These are phyloP conservation scores for Chernovozyma aurita DNA, from an alignment of 1,139 yeast species.

Conservation along the genomic window DNA sequence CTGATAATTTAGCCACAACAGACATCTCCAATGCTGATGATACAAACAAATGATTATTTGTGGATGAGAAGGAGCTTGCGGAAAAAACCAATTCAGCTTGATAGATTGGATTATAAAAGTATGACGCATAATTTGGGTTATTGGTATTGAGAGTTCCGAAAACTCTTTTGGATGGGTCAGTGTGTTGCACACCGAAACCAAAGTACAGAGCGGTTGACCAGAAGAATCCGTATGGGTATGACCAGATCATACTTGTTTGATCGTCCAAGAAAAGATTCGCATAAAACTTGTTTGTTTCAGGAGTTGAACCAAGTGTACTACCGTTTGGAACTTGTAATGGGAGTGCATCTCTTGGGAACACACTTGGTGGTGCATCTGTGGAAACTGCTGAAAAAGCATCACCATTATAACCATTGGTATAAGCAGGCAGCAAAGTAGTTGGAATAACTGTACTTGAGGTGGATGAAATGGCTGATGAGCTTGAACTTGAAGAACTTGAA, in stretches of 20 bases:
- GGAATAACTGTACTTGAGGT: not conserved
- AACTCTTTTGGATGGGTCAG: constrained; percentile 53
- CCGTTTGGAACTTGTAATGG: constrained; percentile 50
- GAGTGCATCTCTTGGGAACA: constrained; percentile 44
- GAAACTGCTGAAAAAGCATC: constrained; percentile 49
- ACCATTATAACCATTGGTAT: constrained; percentile 36
- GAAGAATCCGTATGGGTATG: constrained; percentile 83
- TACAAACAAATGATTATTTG: constrained; percentile 35
- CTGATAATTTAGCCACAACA: constrained; percentile 45
- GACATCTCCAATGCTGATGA: constrained; percentile 55
- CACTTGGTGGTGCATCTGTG: constrained; percentile 43
- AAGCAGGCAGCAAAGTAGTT: constrained; percentile 25
- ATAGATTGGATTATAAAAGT: constrained; percentile 52
- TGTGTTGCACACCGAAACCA: constrained; percentile 71
- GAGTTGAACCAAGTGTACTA: constrained; percentile 45
- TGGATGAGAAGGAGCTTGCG: constrained; percentile 42
- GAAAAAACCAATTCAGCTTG: constrained; percentile 52
- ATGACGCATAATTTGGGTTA: constrained; percentile 26
- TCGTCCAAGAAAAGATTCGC: constrained; percentile 67
- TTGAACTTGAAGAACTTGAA: not conserved
- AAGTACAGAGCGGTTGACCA: constrained; percentile 37
- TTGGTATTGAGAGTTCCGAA: constrained; percentile 52
- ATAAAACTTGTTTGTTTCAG: constrained; percentile 80
- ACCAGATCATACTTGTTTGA: constrained; percentile 64
- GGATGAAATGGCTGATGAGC: not conserved